Evolutionary conservation across 164 flowering plant species (phyloP).

Genomic region (Umbilicus rupestris): DNA sequence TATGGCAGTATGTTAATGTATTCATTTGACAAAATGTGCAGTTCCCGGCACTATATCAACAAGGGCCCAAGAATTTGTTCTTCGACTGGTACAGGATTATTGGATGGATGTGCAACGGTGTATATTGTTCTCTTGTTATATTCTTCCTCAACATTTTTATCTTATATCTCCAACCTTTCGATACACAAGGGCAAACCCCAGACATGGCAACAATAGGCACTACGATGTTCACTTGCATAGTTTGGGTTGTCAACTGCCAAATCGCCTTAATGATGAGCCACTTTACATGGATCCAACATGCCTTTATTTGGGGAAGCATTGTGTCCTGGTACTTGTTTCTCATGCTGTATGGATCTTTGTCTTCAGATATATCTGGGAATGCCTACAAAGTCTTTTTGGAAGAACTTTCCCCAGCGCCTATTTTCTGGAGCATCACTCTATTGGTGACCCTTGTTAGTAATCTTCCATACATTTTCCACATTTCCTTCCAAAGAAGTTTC

Average conservation of each 20-base stretch:
- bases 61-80: constrained; percentile 36
- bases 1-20: background rate
- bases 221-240: constrained; percentile 34
- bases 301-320: constrained; percentile 59
- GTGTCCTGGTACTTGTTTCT: constrained; percentile 42
- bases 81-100: constrained; percentile 44
- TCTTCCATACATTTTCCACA: constrained; percentile 40
- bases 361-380: constrained; percentile 22
- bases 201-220: constrained; percentile 45
- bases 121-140: constrained; percentile 30
- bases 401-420: constrained; percentile 38
- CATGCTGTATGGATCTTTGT: constrained; percentile 26
- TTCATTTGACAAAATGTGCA: constrained; percentile 15
- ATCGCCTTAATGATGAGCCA: constrained; percentile 44
- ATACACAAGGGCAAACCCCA: constrained; percentile 22
- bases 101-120: constrained; percentile 51
- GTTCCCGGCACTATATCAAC: constrained; percentile 59
- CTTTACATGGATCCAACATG: constrained; percentile 62
- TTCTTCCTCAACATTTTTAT: constrained; percentile 25
- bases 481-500: constrained; percentile 30
- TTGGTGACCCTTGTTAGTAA: constrained; percentile 27
- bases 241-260: constrained; percentile 61
- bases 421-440: constrained; percentile 37
- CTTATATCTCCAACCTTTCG: constrained; percentile 27
- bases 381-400: constrained; percentile 26